phyloP scores from a whole-genome alignment of 345 rosid genomes.

The Arabidopsis arenosa region DNA sequence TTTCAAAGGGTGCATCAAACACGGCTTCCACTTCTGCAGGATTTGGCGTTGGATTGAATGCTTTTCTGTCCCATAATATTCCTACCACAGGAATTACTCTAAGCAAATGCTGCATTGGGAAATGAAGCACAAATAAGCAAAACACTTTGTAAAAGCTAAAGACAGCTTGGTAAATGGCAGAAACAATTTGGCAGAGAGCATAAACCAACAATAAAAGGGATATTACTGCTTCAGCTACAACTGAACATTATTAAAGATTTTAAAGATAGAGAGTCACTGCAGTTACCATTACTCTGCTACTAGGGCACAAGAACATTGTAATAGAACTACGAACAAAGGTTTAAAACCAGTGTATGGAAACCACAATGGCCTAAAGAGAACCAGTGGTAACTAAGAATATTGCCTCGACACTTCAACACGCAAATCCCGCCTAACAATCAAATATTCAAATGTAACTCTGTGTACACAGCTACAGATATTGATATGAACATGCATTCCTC shows the following conservation, averaged over 20 bases:
- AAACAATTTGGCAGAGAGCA: not conserved
- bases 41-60: conserved; percentile 68
- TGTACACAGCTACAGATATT: not conserved
- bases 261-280: not conserved
- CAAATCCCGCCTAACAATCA: not conserved
- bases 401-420: not conserved
- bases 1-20: conserved; percentile 81
- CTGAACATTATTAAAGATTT: conserved; percentile 8
- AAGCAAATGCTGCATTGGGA: conserved; percentile 73
- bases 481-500: conserved; percentile 4
- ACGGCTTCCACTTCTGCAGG: conserved; percentile 83
- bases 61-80: conserved; percentile 56
- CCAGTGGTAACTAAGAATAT: not conserved
- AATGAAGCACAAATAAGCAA: conserved; percentile 16
- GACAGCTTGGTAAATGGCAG: conserved; percentile 2
- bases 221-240: not conserved
- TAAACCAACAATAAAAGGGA: conserved; percentile 6
- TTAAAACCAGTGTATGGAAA: not conserved
- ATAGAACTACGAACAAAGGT: not conserved
- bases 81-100: conserved; percentile 80
- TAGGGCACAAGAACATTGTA: not conserved
- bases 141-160: conserved; percentile 21
- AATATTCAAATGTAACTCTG: not conserved
- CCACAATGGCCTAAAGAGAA: not conserved
- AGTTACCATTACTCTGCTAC: conserved; percentile 10